Percentiles rank a stretch among this genome's conserved stretches.
These are phyloP conservation scores for Boeremia exigua DNA, from an alignment of 2,329 filamentous ascomycete species.

Conservation along the genomic window DNA sequence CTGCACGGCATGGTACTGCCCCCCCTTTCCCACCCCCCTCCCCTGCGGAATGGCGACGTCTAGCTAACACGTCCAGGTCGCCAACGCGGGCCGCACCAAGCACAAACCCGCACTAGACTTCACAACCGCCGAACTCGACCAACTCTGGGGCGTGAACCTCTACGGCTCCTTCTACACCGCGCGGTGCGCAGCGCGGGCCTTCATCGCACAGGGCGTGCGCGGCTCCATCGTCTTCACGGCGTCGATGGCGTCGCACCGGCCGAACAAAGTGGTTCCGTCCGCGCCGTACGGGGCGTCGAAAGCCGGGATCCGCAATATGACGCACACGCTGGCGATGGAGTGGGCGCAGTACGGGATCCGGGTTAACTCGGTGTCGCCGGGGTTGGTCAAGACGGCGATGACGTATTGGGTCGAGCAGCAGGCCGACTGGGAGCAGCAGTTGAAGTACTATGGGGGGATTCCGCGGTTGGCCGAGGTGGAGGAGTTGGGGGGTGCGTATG, in stretches of 20 bases:
- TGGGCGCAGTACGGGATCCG: constrained; percentile 49
- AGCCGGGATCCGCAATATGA: constrained; percentile 54
- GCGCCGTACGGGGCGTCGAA: constrained; percentile 54
- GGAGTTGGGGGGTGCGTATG: constrained; percentile 63
- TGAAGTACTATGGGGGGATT: constrained; percentile 66
- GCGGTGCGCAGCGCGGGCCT: constrained; percentile 51
- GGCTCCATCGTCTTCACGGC: constrained; percentile 57
- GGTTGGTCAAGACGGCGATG: constrained; percentile 48
- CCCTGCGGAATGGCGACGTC: no score
- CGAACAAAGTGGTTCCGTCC: constrained; percentile 52
- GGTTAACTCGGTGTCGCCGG: constrained; percentile 48
- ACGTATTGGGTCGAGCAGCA: constrained; percentile 57
- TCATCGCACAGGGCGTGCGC: constrained; percentile 54
- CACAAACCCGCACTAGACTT: constrained; percentile 61
- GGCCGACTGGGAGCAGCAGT: constrained; percentile 62
- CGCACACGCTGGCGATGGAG: constrained; percentile 50
- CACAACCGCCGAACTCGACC: constrained; percentile 55
- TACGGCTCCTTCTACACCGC: constrained; percentile 56
- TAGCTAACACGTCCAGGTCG: constrained; percentile 30
- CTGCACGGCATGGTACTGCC: constrained; percentile 53
- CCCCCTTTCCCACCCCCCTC: no score
- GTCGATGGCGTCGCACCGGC: constrained; percentile 56
- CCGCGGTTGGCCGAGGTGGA: constrained; percentile 60
- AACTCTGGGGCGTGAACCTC: constrained; percentile 54
- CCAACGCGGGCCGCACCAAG: constrained; percentile 59